Conservation (phyloP, 257 asterid species). For the Schizonepeta tenuifolia region DNA sequence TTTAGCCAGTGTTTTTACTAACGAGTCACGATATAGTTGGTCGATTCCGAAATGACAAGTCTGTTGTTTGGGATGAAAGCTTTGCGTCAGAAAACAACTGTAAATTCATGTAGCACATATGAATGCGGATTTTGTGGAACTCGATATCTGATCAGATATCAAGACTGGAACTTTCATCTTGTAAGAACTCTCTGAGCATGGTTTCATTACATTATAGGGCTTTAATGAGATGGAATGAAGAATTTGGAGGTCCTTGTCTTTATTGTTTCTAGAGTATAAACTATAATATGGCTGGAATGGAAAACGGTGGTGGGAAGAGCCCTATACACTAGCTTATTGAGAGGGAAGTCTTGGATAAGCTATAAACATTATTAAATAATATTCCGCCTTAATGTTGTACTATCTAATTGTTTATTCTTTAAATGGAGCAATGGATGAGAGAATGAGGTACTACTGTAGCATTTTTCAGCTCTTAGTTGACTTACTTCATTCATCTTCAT, state of each 20-base stretch:
- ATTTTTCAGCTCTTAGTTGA: not conserved
- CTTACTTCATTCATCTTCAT: not conserved
- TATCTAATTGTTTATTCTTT: slow-evolving; percentile 17
- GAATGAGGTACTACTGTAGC: not conserved
- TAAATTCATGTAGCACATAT: no score
- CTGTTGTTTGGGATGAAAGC: no score
- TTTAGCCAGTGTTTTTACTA: not conserved
- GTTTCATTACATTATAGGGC: not conserved
- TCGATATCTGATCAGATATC: not conserved
- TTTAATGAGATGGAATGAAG: not conserved
- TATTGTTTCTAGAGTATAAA: not conserved
- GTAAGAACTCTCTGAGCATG: not conserved
- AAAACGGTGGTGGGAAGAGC: not conserved
- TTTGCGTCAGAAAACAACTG: not conserved
- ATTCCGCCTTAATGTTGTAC: not conserved
- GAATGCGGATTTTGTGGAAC: not conserved
- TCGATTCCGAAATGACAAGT: no score
- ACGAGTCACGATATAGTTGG: not conserved
- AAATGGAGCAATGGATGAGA: not conserved
- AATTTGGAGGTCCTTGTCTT: not conserved
- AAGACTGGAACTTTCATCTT: not conserved
- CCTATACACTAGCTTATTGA: not conserved
- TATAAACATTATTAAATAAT: slow-evolving; percentile 11
- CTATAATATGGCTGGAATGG: not conserved
- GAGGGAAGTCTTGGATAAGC: not conserved